These are phyloP conservation scores for Pilasporangium apinafurcum DNA, from an alignment of 352 stramenopile species.

Conservation along the genomic window DNA sequence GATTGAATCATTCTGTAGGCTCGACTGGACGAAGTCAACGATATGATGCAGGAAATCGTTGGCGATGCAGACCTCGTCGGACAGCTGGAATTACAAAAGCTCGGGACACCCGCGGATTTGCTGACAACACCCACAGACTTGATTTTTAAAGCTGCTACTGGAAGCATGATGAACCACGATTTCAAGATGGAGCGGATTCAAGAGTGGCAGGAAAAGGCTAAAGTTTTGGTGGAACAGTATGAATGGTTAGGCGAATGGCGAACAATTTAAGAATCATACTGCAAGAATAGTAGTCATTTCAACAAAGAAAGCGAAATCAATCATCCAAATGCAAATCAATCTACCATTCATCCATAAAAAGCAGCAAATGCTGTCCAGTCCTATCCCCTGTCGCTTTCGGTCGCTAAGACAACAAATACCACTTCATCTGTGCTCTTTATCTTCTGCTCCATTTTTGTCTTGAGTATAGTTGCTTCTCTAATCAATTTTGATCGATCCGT, in stretches of 20 bases:
- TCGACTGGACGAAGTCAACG: conserved; percentile 74
- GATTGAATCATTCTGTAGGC: conserved; percentile 21
- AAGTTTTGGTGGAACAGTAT: conserved; percentile 25
- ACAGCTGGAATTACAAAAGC: conserved; percentile 63
- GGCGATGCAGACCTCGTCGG: conserved; percentile 37
- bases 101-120: conserved; percentile 76
- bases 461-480: conserved; percentile 23
- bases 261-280: conserved; percentile 50
- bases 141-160: conserved; percentile 31
- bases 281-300: no score
- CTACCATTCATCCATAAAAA: conserved; percentile 1
- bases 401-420: not conserved
- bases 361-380: no score
- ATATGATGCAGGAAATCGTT: conserved; percentile 68
- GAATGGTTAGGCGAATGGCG: conserved; percentile 78
- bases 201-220: conserved; percentile 43
- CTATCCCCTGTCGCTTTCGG: no score
- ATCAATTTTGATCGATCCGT: conserved; percentile 93
- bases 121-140: conserved; percentile 63
- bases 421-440: not conserved
- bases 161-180: conserved; percentile 1
- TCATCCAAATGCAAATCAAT: not conserved
- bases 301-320: no score
- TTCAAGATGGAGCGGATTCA: conserved; percentile 27
- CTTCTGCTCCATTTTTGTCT: no score